Percentiles rank a stretch among this genome's conserved stretches.
These are phyloP conservation scores for Lichtheimia hyalospora DNA, from an alignment of 371 early-diverging fungal genomes.

Conservation along the genomic window DNA sequence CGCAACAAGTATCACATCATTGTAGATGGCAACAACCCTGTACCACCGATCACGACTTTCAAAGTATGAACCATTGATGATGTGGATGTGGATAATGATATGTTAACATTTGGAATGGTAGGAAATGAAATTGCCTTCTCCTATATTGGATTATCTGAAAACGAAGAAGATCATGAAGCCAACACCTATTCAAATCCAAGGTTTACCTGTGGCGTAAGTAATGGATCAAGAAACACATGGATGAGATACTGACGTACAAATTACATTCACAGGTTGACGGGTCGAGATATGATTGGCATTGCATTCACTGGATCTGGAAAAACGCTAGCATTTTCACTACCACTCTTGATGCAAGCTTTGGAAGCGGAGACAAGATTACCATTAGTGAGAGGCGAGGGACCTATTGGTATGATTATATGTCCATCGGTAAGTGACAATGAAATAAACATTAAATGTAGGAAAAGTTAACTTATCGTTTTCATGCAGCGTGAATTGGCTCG, in stretches of 20 bases:
- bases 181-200: constrained; percentile 98
- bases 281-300: constrained; percentile 94
- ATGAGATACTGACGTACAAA: not conserved
- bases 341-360: constrained; percentile 78
- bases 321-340: constrained; percentile 96
- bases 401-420: constrained; percentile 86
- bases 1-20: constrained; percentile 73
- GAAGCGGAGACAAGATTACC: constrained; percentile 82
- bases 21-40: constrained; percentile 72
- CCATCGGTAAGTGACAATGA: constrained; percentile 68
- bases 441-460: not conserved
- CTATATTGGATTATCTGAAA: constrained; percentile 81
- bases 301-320: constrained; percentile 99
- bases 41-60: constrained; percentile 77
- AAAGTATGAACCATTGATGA: constrained; percentile 16
- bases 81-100: not conserved
- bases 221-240: not conserved
- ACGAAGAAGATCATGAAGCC: constrained; percentile 85
- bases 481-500: constrained; percentile 81
- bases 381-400: constrained; percentile 86
- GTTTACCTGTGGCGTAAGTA: constrained; percentile 70
- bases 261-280: constrained; percentile 48
- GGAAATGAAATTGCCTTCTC: constrained; percentile 78
- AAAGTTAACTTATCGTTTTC: constrained; percentile 4
- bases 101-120: constrained; percentile 4